Conservation (phyloP, 352 stramenopile species). For the Globisporangium orthogonon region DNA sequence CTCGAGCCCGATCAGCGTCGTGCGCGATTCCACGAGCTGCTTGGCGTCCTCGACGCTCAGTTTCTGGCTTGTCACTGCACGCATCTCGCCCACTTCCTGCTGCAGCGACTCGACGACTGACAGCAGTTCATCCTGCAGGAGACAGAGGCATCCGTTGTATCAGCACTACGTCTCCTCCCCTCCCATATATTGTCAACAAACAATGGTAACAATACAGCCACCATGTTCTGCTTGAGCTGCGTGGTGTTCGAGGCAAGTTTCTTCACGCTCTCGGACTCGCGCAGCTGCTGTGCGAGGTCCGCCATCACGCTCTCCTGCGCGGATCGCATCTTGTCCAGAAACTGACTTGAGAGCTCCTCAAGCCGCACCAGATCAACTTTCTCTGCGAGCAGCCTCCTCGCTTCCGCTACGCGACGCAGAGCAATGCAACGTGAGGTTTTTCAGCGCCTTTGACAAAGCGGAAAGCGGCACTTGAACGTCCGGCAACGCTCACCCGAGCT, state of each 20-base stretch:
- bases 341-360: conserved; percentile 25
- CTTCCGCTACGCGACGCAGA: conserved; percentile 18
- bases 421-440: no score
- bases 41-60: conserved; percentile 26
- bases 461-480: background rate
- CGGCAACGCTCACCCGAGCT: conserved; percentile 24
- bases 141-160: no score
- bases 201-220: conserved; percentile 5
- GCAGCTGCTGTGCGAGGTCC: conserved; percentile 19
- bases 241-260: conserved; percentile 18
- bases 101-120: conserved; percentile 40
- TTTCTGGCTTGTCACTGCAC: conserved; percentile 23
- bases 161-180: no score
- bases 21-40: conserved; percentile 22
- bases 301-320: conserved; percentile 19
- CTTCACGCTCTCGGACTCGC: conserved; percentile 6
- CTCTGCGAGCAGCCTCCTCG: conserved; percentile 29
- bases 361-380: conserved; percentile 25
- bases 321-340: conserved; percentile 22
- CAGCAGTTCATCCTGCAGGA: conserved; percentile 29
- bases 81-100: conserved; percentile 22
- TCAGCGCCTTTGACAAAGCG: background rate
- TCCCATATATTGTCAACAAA: no score
- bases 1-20: conserved; percentile 19
- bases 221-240: conserved; percentile 39